Base-by-base conservation (phyloP, 2,329 filamentous ascomycete species). In the Xylariaceae sp. region DNA sequence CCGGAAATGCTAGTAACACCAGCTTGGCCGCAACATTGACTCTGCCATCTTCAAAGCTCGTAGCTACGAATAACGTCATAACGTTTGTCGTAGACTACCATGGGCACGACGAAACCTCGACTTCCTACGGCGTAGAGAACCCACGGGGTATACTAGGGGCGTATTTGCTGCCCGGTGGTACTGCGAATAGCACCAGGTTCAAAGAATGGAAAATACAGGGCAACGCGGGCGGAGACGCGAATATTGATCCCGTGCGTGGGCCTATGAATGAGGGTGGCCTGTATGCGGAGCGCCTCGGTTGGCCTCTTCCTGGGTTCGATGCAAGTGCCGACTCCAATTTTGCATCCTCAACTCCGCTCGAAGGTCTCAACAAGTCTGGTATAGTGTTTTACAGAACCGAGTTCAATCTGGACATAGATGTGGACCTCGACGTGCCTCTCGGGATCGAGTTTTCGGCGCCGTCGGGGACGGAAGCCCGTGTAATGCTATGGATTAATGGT, bases 221-320 rank as follows among this genome's bases (percentile, higher is more conserved):
- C 6, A 17, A 40, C 5, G 38, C 38, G 14, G 38, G 38, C n/a
- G 38, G 38, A 4, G 14, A 3, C 3, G 10, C 23, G 4, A 40
- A 40, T 22, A 40, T 40, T 17, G 38, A 40, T 32, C 38, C 38
- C 3, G 25, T 40, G 4, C 22, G 38, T 16, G 38, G 38, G 6
- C 38, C 38, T 7, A 27, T 40, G 22, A 40, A 40, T 25, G 38
- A 40, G 20, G 38, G 25, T 22, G 38, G 38, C n/a, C 22, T 40
- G 10, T 32, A 40, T 22, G 38, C 21, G 5, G 25, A 22, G n/a
- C 38, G 38, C 3, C 38, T 40, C 8, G 38, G 38, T 21, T 40
- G 38, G 38, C 38, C 27, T 23, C 19, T 40, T 10, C 38, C 38
- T 27, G 38, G 38, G 10, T 40, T 40, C 23, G 20, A 40, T 7